A percentile compares a stretch with the other conserved stretches of the same genome.
These are phyloP conservation scores for Pyricularia sp. DNA, from an alignment of 2,329 filamentous ascomycete species.

Conservation along the genomic window DNA sequence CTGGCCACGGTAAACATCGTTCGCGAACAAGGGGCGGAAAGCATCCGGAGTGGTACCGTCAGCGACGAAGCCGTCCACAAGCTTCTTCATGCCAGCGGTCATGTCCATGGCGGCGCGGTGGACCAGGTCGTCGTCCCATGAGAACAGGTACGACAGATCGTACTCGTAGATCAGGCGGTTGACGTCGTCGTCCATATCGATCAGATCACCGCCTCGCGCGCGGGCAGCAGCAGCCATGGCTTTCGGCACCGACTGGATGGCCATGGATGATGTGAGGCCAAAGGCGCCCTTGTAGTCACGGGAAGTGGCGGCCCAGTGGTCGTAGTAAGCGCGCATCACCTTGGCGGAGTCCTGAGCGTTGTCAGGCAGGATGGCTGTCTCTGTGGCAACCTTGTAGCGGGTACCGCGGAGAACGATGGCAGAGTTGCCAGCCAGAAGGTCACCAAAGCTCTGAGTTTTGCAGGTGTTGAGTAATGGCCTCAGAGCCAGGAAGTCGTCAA, in stretches of 20 bases:
- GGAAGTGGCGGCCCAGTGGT: conserved; percentile 28
- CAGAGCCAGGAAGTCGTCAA: conserved; percentile 45
- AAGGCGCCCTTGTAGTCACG: conserved; percentile 11
- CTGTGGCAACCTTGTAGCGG: conserved; percentile 8
- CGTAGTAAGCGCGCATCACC: conserved; percentile 20
- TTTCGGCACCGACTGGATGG: conserved; percentile 28
- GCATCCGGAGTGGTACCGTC: conserved; percentile 12
- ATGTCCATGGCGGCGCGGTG: not conserved
- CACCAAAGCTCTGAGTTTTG: conserved; percentile 12
- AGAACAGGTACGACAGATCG: conserved; percentile 2
- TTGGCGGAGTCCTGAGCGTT: conserved; percentile 6
- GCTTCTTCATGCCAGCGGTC: conserved; percentile 1
- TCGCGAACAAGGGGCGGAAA: conserved; percentile 33
- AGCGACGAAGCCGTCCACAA: conserved; percentile 1
- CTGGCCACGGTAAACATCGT: conserved; percentile 31
- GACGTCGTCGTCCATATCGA: conserved; percentile 22
- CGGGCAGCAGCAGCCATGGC: conserved; percentile 22
- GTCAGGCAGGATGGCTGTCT: conserved; percentile 8
- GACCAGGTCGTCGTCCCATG: conserved; percentile 1
- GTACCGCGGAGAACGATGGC: conserved; percentile 4
- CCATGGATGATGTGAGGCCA: conserved; percentile 15
- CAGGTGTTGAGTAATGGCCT: conserved; percentile 27
- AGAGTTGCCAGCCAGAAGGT: conserved; percentile 18
- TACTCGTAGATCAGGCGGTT: conserved; percentile 5
- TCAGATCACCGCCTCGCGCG: conserved; percentile 27